Conservation (phyloP, 371 early-diverging fungal species). For the Parasitella parasitica region DNA sequence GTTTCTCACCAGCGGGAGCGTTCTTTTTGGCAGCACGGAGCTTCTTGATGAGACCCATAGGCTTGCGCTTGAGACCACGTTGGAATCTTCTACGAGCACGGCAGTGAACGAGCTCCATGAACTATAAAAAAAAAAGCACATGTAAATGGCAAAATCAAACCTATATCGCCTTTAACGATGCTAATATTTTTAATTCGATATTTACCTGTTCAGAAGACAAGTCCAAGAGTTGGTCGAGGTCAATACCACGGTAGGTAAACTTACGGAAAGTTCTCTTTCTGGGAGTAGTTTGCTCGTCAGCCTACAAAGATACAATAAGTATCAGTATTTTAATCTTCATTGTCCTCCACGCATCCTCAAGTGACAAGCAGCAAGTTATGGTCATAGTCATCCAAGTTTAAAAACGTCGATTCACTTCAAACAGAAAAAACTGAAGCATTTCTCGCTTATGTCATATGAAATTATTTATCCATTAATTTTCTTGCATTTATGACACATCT, state of each 20-base stretch:
- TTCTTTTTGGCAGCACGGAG: constrained; percentile 95
- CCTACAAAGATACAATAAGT: constrained; percentile 26
- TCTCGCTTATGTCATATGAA: not conserved
- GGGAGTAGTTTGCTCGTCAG: constrained; percentile 53
- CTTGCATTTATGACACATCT: not conserved
- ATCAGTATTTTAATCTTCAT: not conserved
- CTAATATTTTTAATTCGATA: too few relatives aligned
- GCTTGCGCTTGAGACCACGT: constrained; percentile 97
- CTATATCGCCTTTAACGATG: too few relatives aligned
- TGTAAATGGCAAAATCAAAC: not conserved
- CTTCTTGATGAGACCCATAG: constrained; percentile 95
- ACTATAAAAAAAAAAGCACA: constrained; percentile 53
- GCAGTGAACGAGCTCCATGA: constrained; percentile 93
- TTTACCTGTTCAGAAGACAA: constrained; percentile 80
- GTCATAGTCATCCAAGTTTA: not conserved
- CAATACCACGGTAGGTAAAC: constrained; percentile 97
- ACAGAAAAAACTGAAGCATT: not conserved
- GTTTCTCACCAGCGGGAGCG: constrained; percentile 51
- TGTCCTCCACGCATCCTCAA: not conserved
- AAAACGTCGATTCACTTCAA: not conserved
- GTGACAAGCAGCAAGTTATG: not conserved
- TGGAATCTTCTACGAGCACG: constrained; percentile 96
- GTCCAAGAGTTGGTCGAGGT: constrained; percentile 85
- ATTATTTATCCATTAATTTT: not conserved
- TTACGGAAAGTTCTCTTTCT: constrained; percentile 96